Percentiles rank a stretch among this genome's conserved stretches.
phyloP scores from a whole-genome alignment of 768 basidiomycete genomes.

The Rhizopogon salebrosus region DNA sequence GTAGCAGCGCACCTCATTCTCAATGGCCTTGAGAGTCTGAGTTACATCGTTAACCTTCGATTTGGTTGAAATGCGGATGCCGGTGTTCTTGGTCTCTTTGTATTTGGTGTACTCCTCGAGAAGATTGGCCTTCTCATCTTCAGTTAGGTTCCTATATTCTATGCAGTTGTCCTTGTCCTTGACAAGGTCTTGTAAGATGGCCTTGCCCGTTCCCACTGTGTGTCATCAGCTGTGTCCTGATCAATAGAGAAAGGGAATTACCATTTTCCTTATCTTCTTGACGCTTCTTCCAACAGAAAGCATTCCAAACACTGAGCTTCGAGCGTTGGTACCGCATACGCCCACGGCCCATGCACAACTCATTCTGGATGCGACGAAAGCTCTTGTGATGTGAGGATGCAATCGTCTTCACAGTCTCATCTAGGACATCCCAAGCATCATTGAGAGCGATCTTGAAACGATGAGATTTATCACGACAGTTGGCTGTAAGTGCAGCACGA shows the following conservation, averaged over 20 bases:
- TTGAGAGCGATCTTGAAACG: conserved; percentile 1
- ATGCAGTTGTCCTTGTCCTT: background rate
- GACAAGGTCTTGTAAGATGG: background rate
- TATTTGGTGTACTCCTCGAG: background rate
- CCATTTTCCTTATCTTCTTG: background rate
- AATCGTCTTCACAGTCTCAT: conserved; percentile 1
- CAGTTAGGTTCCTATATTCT: background rate
- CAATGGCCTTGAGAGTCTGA: conserved; percentile 4
- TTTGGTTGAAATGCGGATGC: background rate
- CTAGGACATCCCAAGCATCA: conserved; percentile 1
- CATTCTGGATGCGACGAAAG: background rate
- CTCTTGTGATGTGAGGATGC: conserved; percentile 2
- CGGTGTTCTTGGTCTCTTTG: background rate
- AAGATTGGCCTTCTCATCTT: background rate
- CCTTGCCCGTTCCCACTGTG: background rate
- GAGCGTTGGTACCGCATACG: background rate
- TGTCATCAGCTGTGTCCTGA: background rate
- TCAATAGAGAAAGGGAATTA: background rate
- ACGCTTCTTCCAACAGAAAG: conserved; percentile 7
- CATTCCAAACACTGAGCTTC: conserved; percentile 1
- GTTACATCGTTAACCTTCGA: conserved; percentile 8
- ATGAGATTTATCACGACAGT: background rate
- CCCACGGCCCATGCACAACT: background rate
- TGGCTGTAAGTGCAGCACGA: background rate
- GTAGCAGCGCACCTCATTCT: conserved; percentile 1